Evolutionary conservation across 2,329 filamentous ascomycete species (phyloP).

Genomic region (Claviceps sp.): DNA sequence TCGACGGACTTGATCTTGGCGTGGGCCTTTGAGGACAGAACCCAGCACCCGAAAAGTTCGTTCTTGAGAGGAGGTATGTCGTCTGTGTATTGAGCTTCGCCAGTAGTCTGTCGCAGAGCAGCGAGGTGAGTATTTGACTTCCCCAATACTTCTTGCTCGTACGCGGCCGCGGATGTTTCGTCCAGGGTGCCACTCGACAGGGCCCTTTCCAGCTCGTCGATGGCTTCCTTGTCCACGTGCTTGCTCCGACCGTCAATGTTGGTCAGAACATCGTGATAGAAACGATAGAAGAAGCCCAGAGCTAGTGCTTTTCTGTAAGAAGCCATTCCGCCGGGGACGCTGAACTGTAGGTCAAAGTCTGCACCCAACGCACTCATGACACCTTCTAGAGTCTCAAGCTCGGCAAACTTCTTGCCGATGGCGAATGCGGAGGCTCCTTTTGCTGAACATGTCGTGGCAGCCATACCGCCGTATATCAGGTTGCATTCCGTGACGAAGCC

Average conservation of each 20-base stretch:
- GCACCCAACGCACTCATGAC: conserved; percentile 78
- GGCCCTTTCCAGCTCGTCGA: conserved; percentile 72
- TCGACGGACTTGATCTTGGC: conserved; percentile 75
- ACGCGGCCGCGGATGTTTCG: conserved; percentile 57
- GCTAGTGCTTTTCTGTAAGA: conserved; percentile 87
- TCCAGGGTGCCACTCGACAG: conserved; percentile 76
- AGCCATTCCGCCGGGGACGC: conserved; percentile 94
- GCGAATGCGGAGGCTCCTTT: conserved; percentile 65
- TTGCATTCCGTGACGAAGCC: conserved; percentile 62
- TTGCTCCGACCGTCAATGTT: conserved; percentile 36
- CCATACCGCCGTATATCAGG: conserved; percentile 91
- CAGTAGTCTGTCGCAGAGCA: conserved; percentile 84
- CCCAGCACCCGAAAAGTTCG: conserved; percentile 77
- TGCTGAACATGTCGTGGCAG: conserved; percentile 77
- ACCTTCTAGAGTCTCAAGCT: conserved; percentile 74
- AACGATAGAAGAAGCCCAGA: conserved; percentile 90
- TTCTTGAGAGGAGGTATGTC: conserved; percentile 81
- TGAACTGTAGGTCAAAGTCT: conserved; percentile 80
- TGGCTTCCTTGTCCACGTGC: conserved; percentile 55
- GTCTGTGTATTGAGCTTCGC: conserved; percentile 92
- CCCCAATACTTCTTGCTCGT: conserved; percentile 71
- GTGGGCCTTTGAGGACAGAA: conserved; percentile 77
- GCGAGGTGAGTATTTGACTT: conserved; percentile 80
- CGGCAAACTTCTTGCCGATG: conserved; percentile 63
- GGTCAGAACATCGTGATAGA: conserved; percentile 78